These are phyloP conservation scores for Omphalotus olearius DNA, from an alignment of 1,284 basidiomycete genomes.

Conservation along the genomic window DNA sequence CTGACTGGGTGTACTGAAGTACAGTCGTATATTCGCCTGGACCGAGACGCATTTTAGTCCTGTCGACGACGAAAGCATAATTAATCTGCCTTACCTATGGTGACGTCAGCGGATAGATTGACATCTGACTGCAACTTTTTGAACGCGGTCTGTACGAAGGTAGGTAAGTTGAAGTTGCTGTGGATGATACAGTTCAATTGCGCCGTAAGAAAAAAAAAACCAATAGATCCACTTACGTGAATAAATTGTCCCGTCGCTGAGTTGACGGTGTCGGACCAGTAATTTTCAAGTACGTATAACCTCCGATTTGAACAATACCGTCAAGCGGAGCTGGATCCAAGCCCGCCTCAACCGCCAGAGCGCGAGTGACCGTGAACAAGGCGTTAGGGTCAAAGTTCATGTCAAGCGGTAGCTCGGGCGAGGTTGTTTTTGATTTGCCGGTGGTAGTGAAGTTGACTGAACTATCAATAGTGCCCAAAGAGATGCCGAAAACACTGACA, in stretches of 20 bases:
- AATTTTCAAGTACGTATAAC: slow-evolving; percentile 55
- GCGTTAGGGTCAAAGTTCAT: slow-evolving; percentile 73
- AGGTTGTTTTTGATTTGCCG: slow-evolving; percentile 54
- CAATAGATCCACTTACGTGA: slow-evolving; percentile 37
- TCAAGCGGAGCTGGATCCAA: slow-evolving; percentile 62
- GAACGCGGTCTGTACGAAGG: slow-evolving; percentile 66
- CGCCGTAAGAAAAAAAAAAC: neutral
- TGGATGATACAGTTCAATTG: slow-evolving; percentile 3
- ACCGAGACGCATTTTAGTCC: too few species aligned
- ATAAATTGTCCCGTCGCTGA: slow-evolving; percentile 44
- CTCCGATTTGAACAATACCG: slow-evolving; percentile 66
- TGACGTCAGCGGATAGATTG: slow-evolving; percentile 49
- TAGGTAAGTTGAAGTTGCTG: slow-evolving; percentile 67
- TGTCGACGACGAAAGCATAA: neutral
- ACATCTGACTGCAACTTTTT: slow-evolving; percentile 61
- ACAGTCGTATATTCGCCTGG: slow-evolving; percentile 52
- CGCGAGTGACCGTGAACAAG: slow-evolving; percentile 69
- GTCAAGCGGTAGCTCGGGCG: slow-evolving; percentile 56
- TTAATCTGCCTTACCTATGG: slow-evolving; percentile 42
- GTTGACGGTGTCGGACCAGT: slow-evolving; percentile 30
- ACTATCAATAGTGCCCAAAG: slow-evolving; percentile 61
- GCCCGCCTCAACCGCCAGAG: slow-evolving; percentile 62
- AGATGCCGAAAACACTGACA: slow-evolving; percentile 61
- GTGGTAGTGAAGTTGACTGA: slow-evolving; percentile 48
- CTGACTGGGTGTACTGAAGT: slow-evolving; percentile 56